Percentiles rank a stretch among this genome's conserved stretches.
Conservation (phyloP, 2,329 filamentous ascomycete species). For the Davidsoniella neocaledoniae region DNA sequence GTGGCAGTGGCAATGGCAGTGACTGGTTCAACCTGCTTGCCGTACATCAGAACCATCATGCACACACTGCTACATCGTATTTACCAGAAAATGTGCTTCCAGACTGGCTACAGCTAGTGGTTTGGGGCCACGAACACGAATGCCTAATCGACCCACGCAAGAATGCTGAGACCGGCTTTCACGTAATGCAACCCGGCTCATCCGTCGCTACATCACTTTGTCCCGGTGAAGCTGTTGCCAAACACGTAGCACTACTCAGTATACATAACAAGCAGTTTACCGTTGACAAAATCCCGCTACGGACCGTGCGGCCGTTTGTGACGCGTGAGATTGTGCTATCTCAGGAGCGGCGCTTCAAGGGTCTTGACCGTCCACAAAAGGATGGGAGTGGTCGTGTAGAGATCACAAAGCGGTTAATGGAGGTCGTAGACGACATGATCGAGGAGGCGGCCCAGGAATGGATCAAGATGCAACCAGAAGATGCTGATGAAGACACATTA, state of each 20-base stretch:
- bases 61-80: constrained; percentile 83
- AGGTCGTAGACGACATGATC: constrained; percentile 73
- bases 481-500: constrained; percentile 19
- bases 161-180: constrained; percentile 79
- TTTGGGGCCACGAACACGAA: constrained; percentile 98
- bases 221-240: constrained; percentile 75
- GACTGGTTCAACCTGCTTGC: constrained; percentile 96
- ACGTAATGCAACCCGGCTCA: constrained; percentile 94
- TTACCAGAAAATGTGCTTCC: constrained; percentile 87
- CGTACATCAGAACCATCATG: constrained; percentile 91
- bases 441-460: constrained; percentile 68
- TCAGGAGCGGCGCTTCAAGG: constrained; percentile 59
- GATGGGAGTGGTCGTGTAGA: constrained; percentile 55
- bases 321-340: constrained; percentile 66
- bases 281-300: constrained; percentile 65
- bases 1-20: constrained; percentile 33
- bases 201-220: constrained; percentile 88
- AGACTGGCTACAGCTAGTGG: constrained; percentile 73
- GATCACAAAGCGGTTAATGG: constrained; percentile 59
- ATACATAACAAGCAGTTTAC: constrained; percentile 71
- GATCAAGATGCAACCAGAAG: constrained; percentile 56
- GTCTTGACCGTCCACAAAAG: constrained; percentile 53
- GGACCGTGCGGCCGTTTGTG: constrained; percentile 79
- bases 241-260: constrained; percentile 75
- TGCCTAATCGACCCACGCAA: constrained; percentile 71